Conservation (phyloP, 352 stramenopile genomes). For the Thalassiosira mediterranea region DNA sequence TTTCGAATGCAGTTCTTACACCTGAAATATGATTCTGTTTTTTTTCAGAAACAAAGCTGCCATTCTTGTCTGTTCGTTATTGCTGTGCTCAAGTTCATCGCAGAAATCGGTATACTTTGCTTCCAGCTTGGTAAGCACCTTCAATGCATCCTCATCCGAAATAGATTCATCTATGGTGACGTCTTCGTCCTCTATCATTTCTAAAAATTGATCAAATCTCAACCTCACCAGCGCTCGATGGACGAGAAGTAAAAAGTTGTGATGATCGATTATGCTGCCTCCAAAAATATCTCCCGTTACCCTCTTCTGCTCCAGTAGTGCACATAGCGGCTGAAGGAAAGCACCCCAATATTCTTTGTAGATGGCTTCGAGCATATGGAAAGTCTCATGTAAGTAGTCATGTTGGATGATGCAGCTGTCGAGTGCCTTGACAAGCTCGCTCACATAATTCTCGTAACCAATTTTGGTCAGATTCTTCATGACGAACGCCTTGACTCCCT, state of each 20-base stretch:
- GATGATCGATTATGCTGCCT: conserved; percentile 18
- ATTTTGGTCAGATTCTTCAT: conserved; percentile 17
- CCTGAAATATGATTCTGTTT: conserved; percentile 8
- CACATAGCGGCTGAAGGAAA: conserved; percentile 15
- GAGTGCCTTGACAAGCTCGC: background rate
- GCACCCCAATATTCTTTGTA: conserved; percentile 8
- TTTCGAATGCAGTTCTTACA: conserved; percentile 21
- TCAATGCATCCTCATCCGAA: background rate
- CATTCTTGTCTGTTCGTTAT: conserved; percentile 5
- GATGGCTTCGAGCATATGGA: conserved; percentile 15
- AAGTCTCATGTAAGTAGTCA: conserved; percentile 16
- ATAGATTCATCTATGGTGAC: background rate
- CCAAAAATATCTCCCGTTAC: conserved; percentile 7
- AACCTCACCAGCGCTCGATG: background rate
- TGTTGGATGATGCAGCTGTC: conserved; percentile 12
- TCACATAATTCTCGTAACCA: conserved; percentile 23
- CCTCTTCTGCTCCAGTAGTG: background rate
- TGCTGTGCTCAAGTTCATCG: background rate
- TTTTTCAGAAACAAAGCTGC: conserved; percentile 12
- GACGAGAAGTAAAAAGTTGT: conserved; percentile 13
- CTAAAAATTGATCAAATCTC: background rate
- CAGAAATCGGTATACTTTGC: conserved; percentile 1
- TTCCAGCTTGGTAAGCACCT: background rate
- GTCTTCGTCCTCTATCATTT: background rate
- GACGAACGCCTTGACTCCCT: background rate